phyloP scores from a whole-genome alignment of 768 basidiomycete species.

The Filobasidium wieringae region DNA sequence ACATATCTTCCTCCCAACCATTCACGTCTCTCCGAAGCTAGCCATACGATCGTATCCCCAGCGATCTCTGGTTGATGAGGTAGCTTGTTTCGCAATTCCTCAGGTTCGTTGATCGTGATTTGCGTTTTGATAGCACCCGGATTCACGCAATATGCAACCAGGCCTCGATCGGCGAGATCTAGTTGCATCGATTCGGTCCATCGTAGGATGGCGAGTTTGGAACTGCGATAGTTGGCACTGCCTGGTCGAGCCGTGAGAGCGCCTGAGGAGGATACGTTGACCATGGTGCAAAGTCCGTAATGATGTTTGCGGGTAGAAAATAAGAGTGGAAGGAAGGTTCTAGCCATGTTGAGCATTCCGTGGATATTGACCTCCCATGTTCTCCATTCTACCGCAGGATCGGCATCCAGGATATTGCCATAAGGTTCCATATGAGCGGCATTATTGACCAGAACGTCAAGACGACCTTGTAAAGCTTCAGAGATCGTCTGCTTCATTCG shows the following conservation, averaged over 20 bases:
- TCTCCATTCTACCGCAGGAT: conserved; percentile 1
- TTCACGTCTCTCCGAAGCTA: background rate
- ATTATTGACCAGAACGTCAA: conserved; percentile 16
- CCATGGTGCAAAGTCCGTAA: background rate
- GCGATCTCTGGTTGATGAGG: background rate
- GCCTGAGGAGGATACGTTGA: background rate
- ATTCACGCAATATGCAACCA: background rate
- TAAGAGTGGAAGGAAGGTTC: background rate
- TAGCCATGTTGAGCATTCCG: background rate
- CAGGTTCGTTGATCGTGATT: background rate
- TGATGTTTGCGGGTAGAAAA: background rate
- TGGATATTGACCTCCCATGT: background rate
- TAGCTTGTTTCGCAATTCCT: background rate
- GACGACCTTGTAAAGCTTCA: background rate
- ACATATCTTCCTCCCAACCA: background rate
- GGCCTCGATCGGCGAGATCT: background rate
- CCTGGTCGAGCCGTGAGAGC: background rate
- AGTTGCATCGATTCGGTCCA: background rate
- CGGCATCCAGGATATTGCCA: conserved; percentile 4
- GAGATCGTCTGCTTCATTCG: background rate
- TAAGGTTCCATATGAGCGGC: conserved; percentile 7
- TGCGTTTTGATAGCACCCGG: background rate
- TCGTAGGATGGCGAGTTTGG: background rate
- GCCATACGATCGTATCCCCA: background rate
- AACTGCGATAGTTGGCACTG: background rate